Conservation (phyloP, 768 basidiomycete genomes). For the Suillus discolor region DNA sequence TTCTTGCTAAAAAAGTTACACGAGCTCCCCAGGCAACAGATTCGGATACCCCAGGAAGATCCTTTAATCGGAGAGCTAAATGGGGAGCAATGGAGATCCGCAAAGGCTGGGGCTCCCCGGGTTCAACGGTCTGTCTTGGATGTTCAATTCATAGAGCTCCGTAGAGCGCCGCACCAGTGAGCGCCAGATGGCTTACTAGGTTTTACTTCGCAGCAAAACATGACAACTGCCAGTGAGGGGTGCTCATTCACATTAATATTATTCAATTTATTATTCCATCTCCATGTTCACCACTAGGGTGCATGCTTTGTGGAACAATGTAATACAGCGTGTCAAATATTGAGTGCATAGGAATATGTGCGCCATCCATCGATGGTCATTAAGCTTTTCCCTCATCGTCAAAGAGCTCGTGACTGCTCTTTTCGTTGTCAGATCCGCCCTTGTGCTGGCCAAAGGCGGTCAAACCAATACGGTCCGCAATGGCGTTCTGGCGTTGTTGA, state of each 20-base stretch:
- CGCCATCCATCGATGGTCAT: neutral
- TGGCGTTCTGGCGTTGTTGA: conserved; percentile 46
- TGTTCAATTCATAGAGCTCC: neutral
- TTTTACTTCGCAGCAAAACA: neutral
- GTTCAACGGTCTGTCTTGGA: neutral
- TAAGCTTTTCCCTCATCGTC: conserved; percentile 22
- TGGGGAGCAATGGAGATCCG: neutral
- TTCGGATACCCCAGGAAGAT: neutral
- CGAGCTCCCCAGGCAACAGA: neutral
- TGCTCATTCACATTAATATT: neutral
- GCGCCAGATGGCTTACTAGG: too few species aligned
- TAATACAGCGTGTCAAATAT: neutral
- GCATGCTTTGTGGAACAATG: neutral
- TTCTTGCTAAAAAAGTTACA: neutral
- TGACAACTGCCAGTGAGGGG: neutral
- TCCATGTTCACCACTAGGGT: conserved; percentile 6
- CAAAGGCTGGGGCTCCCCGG: neutral
- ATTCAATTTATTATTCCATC: neutral
- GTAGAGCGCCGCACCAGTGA: neutral
- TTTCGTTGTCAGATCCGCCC: conserved; percentile 17
- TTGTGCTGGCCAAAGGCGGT: conserved; percentile 30
- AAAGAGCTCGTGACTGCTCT: conserved; percentile 21
- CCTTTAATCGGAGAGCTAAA: neutral
- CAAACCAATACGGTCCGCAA: conserved; percentile 68
- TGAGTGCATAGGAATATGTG: neutral